phyloP scores from a whole-genome alignment of 352 stramenopile genomes.

The Halophytophthora batemanensis region DNA sequence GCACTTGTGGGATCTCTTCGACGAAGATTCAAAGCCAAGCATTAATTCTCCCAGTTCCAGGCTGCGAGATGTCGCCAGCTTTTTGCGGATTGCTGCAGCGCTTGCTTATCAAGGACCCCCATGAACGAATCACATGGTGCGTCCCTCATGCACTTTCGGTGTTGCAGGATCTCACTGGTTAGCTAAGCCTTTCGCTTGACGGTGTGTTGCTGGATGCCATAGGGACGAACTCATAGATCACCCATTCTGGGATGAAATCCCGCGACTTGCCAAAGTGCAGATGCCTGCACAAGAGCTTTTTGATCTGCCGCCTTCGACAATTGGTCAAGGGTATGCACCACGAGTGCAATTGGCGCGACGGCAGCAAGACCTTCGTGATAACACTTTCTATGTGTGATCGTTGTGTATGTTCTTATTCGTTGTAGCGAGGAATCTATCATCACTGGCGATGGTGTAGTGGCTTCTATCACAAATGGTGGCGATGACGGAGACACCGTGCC shows the following conservation, averaged over 20 bases:
- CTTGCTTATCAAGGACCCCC: conserved; percentile 70
- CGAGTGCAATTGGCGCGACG: not conserved
- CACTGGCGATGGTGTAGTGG: not conserved
- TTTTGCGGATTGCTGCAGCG: conserved; percentile 60
- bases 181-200: conserved; percentile 8
- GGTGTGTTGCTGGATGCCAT: conserved; percentile 1
- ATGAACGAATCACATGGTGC: conserved; percentile 74
- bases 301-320: conserved; percentile 11
- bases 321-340: conserved; percentile 10
- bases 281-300: conserved; percentile 73
- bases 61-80: conserved; percentile 44
- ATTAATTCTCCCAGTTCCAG: conserved; percentile 39
- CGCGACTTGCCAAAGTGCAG: conserved; percentile 20
- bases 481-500: conserved; percentile 3
- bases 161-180: not conserved
- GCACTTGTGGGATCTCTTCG: not conserved
- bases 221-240: conserved; percentile 70
- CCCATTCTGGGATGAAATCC: conserved; percentile 55
- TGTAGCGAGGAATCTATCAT: conserved; percentile 1
- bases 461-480: not conserved
- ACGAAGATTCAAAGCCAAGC: conserved; percentile 66
- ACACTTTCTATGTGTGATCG: too few species aligned
- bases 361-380: too few species aligned
- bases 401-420: too few species aligned
- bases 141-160: conserved; percentile 6